phyloP scores from a whole-genome alignment of 2,329 filamentous ascomycete species.

The Venturia oleaginea region DNA sequence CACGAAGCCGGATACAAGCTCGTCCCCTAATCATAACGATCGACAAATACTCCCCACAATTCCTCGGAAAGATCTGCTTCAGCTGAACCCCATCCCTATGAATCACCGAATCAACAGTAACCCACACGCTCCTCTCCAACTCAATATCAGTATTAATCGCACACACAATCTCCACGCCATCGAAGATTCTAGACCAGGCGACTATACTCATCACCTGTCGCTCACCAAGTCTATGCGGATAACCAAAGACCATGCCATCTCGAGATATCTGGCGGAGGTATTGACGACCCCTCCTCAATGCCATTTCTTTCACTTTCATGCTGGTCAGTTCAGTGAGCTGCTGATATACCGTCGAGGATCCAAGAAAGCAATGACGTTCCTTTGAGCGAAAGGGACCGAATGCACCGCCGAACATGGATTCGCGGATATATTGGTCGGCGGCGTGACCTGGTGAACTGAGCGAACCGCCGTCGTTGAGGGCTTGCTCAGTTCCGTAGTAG shows the following conservation, averaged over 20 bases:
- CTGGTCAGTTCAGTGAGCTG: neutral
- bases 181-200: conserved; percentile 20
- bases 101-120: conserved; percentile 18
- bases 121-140: conserved; percentile 14
- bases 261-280: neutral
- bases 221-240: conserved; percentile 3
- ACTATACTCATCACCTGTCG: conserved; percentile 18
- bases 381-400: conserved; percentile 21
- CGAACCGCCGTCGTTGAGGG: conserved; percentile 18
- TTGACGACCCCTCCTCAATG: neutral
- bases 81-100: conserved; percentile 11
- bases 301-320: neutral
- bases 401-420: conserved; percentile 20
- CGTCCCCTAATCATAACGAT: conserved; percentile 6
- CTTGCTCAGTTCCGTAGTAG: conserved; percentile 22
- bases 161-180: conserved; percentile 17
- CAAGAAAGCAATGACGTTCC: conserved; percentile 19
- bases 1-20: conserved; percentile 15
- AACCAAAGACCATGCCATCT: neutral
- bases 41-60: neutral
- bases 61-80: neutral
- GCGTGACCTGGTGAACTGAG: neutral
- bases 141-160: conserved; percentile 17
- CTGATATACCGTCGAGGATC: neutral
- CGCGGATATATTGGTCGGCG: conserved; percentile 20